These are phyloP conservation scores for Talaromyces sp. DNA, from an alignment of 2,329 filamentous ascomycete genomes.

Conservation along the genomic window DNA sequence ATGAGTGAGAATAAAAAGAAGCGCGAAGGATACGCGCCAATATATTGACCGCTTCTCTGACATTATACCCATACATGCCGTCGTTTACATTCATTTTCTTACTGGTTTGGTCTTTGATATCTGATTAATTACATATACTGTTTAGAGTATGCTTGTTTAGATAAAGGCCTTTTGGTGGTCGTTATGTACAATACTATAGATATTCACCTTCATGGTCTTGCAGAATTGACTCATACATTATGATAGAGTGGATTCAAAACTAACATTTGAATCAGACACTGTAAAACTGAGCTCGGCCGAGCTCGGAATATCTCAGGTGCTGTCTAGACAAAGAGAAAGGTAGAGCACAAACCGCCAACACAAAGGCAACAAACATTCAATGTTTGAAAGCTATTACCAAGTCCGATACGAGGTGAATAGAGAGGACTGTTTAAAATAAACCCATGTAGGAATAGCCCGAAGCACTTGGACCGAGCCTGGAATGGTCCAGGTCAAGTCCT, in stretches of 20 bases:
- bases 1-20: conserved; percentile 5
- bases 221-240: background rate
- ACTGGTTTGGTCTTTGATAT: background rate
- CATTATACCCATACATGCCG: background rate
- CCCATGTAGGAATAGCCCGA: too few relatives aligned
- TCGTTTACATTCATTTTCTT: background rate
- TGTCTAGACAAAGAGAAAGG: too few relatives aligned
- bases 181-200: background rate
- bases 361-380: too few relatives aligned
- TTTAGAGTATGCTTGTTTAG: background rate
- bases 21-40: conserved; percentile 8
- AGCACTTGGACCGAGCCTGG: too few relatives aligned
- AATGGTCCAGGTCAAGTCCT: too few relatives aligned
- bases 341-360: too few relatives aligned
- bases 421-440: too few relatives aligned
- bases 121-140: background rate
- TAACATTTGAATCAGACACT: too few relatives aligned
- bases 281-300: background rate
- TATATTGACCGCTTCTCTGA: conserved; percentile 1
- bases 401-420: too few relatives aligned
- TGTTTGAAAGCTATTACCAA: too few relatives aligned
- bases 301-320: too few relatives aligned
- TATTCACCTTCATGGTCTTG: background rate
- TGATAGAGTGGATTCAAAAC: background rate
- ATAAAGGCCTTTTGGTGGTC: background rate